Base-by-base conservation (phyloP, 257 asterid genomes). In the Nicotiana undulata region DNA sequence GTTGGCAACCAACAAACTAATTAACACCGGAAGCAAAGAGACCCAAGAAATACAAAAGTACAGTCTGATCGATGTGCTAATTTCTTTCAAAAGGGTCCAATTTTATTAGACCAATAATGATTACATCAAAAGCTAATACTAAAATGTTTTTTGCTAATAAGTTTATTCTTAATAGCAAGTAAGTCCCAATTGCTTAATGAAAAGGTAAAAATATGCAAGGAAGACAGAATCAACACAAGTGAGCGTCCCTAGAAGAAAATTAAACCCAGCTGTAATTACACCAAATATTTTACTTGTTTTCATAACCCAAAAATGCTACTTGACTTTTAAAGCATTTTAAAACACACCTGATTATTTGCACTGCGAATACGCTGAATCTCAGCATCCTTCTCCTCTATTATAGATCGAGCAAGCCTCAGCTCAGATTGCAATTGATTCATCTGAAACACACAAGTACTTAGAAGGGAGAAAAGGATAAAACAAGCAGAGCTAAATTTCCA, bases 341-440 rank as follows among this genome's bases (percentile, higher is more conserved):
- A 52, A 12, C 59, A 5, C 83, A 93, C 99, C 97, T 96, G 99
- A 86, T 85, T 92, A 86, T 94, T 96, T 80, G 93, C 92, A 81
- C 52, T 89, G 76, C 90, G 97, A 85, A 93, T 82, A 63, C 90
- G 90, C 82, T 92, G 99, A 79, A 91, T 85, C 81, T 96, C 99
- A 1, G 90, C 80, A 87, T 96, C 99, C 86, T 93, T 91, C 91
- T 96, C 99, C 26, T 94, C 97, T 85, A 96, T 90, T 86, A 96
- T 82, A 76, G 98, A 94, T 81, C 98, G 91, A 61, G 99, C 97
- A 84, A 94, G 98, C 78, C 91, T 88, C 58, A 96, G 86, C 87
- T 96, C 98, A 82, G 99, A 92, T 84, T 94, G 99, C 86, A 92
- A 81, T 68, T 94, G 98, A 86, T 94, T 94, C 97, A 96, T 91